These are phyloP conservation scores for Stropharia rugosoannulata DNA, from an alignment of 768 basidiomycete species.

Conservation along the genomic window DNA sequence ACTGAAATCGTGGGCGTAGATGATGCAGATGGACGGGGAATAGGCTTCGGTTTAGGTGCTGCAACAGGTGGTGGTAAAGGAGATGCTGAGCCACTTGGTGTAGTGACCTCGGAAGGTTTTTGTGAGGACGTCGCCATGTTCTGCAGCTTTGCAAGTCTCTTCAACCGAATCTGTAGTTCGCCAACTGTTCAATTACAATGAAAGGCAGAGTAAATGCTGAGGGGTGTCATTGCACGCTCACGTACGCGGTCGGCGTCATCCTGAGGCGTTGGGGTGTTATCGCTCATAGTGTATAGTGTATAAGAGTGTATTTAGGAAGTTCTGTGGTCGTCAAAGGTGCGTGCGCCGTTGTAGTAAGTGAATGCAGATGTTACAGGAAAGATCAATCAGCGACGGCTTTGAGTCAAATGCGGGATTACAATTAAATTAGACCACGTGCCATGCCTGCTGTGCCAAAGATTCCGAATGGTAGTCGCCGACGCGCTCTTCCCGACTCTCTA, in stretches of 20 bases:
- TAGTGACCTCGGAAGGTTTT: conserved; percentile 24
- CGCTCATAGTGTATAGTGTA: conserved; percentile 30
- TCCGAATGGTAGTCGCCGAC: conserved; percentile 7
- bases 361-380: not conserved
- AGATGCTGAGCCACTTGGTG: conserved; percentile 18
- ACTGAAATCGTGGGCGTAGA: conserved; percentile 25
- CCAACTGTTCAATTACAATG: not conserved
- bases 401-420: not conserved
- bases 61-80: conserved; percentile 18
- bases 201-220: not conserved
- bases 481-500: not conserved
- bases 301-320: not conserved
- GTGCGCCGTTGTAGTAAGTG: not conserved
- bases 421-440: conserved; percentile 1
- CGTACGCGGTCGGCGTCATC: conserved; percentile 82
- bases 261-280: conserved; percentile 49
- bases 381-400: not conserved
- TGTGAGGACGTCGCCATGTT: conserved; percentile 34
- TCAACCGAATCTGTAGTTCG: conserved; percentile 75
- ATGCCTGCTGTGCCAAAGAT: not conserved
- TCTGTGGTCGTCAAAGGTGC: not conserved
- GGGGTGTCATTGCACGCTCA: not conserved
- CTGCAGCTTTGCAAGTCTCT: conserved; percentile 86
- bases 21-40: conserved; percentile 27
- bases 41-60: conserved; percentile 31